Evolutionary conservation across 1,284 basidiomycete genomes (phyloP), one percentile per base, ranked within the genome.

Genomic region (Ganoderma leucocontextum): DNA sequence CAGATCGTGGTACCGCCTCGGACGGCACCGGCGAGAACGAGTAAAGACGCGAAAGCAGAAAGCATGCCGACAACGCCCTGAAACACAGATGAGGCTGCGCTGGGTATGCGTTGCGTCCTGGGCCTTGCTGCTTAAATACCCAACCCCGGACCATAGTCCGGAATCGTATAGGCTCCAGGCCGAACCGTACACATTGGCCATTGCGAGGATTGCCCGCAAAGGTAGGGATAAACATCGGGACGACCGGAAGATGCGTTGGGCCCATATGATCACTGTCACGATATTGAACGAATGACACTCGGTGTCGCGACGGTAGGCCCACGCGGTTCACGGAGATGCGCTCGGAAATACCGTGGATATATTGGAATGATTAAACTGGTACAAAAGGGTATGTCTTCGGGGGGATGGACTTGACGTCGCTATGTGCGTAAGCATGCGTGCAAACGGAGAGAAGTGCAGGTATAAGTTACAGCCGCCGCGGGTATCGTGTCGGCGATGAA

Each of bases 1-100:
- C 88, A 89, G 65, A 89, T 67, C 39, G 80, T 83, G 13, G 84
- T 85, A 0, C 86, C 87, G 22, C 84, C 87, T 19, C 74, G 79
- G 44, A 77, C 85, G 63, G 79, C 75, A 42, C 80, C 75, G 33
- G 78, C 75, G 49, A 77, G 65, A 7, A 75, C 63, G 22, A 70
- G 59, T 17, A 76, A 44, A 35, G 74, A 69, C 33, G 75, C 57
- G 38, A 79, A 62, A 22, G 69, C 58, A 55, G 71, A 67, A 62
- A 75, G 70, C 76, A 78, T 78, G 9, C 19, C 41, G 66, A 60
- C 39, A 15, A 39, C 15, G 7, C 15, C 13, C n/a, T 38, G 2
- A n/a, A 22, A n/a, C 33, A 22, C 36, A 12, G 36, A 13, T 22
- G 35, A 13, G 55, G n/a, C 35, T 38, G 19, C 33, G n/a, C 44